These are phyloP conservation scores for Gynostemma pentaphyllum DNA, from an alignment of 306 rosid species.

Conservation along the genomic window DNA sequence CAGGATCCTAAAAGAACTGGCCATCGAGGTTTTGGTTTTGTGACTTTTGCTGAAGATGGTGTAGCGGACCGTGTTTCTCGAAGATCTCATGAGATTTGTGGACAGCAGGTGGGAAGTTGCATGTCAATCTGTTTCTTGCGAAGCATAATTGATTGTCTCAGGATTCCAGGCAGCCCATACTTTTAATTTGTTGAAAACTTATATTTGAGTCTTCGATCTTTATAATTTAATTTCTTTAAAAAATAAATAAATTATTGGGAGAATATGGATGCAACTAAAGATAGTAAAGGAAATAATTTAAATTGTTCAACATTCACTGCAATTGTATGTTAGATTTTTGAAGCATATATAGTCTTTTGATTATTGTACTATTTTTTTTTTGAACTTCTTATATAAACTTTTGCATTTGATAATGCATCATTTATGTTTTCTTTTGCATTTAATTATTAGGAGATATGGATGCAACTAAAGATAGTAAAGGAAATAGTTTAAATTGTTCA, in stretches of 20 bases:
- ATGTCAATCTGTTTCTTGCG: neutral
- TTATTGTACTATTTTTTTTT: neutral
- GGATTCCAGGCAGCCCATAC: no score
- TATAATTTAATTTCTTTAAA: neutral
- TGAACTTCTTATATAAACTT: neutral
- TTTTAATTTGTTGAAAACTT: neutral
- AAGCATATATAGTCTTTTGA: neutral
- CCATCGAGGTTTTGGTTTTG: slow-evolving; percentile 95
- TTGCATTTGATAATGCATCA: no score
- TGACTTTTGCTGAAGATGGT: slow-evolving; percentile 86
- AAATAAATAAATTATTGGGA: neutral
- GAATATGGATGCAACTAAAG: no score
- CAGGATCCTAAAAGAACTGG: slow-evolving; percentile 88
- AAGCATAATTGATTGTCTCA: neutral
- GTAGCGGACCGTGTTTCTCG: slow-evolving; percentile 90
- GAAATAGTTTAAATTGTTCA: no score
- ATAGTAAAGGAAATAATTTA: no score
- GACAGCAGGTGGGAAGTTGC: slow-evolving; percentile 49
- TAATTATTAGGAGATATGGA: no score
- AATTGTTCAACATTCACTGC: neutral
- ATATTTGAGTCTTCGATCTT: neutral
- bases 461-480: no score
- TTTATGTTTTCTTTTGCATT: no score
- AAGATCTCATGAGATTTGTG: slow-evolving; percentile 85
- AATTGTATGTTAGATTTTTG: neutral